A percentile compares a stretch with the other conserved stretches of the same genome.
phyloP scores from a whole-genome alignment of 495 filamentous ascomycete species.

The Neurospora sp. region DNA sequence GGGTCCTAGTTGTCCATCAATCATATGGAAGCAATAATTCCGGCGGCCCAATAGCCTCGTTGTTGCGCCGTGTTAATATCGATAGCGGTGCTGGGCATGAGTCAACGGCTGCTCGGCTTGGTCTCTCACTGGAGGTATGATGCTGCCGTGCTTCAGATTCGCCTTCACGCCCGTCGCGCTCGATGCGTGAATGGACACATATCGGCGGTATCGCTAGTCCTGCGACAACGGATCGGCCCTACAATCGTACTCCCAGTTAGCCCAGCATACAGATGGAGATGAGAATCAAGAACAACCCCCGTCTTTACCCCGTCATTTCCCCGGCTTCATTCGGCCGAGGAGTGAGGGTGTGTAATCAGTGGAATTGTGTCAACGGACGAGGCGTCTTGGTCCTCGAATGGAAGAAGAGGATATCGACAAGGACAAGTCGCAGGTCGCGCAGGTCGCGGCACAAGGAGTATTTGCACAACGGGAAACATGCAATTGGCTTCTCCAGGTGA shows the following conservation, averaged over 20 bases:
- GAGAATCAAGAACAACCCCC: neutral
- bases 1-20: neutral
- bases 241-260: neutral
- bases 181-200: neutral
- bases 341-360: neutral
- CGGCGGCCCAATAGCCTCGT: neutral
- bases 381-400: neutral
- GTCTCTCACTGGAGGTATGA: neutral
- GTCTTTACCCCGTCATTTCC: neutral
- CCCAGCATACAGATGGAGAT: neutral
- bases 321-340: neutral
- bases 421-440: neutral
- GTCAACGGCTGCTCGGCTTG: neutral
- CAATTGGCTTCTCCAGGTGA: neutral
- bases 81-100: neutral
- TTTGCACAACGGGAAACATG: neutral
- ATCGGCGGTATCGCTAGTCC: neutral
- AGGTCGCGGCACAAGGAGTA: neutral
- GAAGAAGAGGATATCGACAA: neutral
- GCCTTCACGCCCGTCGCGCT: neutral
- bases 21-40: neutral
- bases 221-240: neutral
- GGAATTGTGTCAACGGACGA: neutral
- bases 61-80: neutral
- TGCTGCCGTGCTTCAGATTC: neutral